Evolutionary conservation across 2,329 filamentous ascomycete genomes (phyloP), one percentile per base, ranked within the genome.

Genomic region (Neobulgaria alba): DNA sequence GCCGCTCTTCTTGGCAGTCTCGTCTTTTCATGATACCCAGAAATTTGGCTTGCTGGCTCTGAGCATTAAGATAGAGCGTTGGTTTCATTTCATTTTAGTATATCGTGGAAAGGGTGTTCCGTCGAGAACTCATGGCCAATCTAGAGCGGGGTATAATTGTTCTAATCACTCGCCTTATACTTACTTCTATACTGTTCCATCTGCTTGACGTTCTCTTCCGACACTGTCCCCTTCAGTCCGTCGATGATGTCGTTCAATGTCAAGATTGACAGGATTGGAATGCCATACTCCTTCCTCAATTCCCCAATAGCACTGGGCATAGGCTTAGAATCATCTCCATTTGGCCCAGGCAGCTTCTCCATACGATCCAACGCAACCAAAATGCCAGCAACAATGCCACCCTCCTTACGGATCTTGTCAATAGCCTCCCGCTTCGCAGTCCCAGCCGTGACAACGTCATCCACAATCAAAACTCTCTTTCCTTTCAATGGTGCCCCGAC

Each of bases 401-500:
- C 92, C 61, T 94, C 83, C 54, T 77, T 77, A 55, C 79, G 74
- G 60, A 96, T 95, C 63, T 95, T 92, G 40, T 79, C 79, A 46
- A 96, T 88, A 10, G 90, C 87, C 63, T 96, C 89, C 43, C 89
- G 75, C 67, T 95, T 89, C 30, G 92, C 92, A 1, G 89, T 96
- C 19, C 92, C 92, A 1, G 88, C 90, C 1, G 89, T 95, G 57
- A 96, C 90, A 42, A 98, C 90, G 65, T 96, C 92, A 68, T 98
- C 92, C 30, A 98, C 82, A 53, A 98, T 85, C 23, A 98, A 72
- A 12, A 95, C 79, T 46, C 75, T 77, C 73, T 92, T 89, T 39
- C 85, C 89, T 65, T 84, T 83, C 38, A 96, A 69, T 5, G 82
- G 74, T 20, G 87, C 85, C 9, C 92, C 92, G 10, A 96, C 89